Base-by-base conservation (phyloP, 2,329 filamentous ascomycete genomes). In the Clonostachys byssicola region DNA sequence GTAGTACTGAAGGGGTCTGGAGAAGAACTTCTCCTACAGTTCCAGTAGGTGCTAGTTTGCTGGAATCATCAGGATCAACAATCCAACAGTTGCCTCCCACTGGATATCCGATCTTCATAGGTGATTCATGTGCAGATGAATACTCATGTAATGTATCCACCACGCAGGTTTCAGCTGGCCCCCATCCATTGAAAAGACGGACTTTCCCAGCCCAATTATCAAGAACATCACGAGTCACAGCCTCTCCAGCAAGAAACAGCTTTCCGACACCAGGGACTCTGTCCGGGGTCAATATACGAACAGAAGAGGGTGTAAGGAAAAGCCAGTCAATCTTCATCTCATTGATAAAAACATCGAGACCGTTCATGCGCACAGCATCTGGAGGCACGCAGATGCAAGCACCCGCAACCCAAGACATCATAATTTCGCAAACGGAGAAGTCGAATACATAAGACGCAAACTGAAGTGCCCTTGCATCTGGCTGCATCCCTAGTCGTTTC, bases 1-100 rank as follows among this genome's bases (percentile, higher is more conserved):
- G 61, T 20, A 70, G 72, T 13, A 80, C 12, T 16, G 43, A 45
- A 30, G 74, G 74, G 1, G 48, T 49, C 35, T 56, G 46, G 18
- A 56, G 46, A 16, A 51, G 34, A 12, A 56, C 44, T 41, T 56
- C 54, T 6, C 54, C 52, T 2, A 51, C 13, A 9, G 39, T 44
- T 14, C 53, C 53, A 14, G 51, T 14, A 16, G 34, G 42, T 8
- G 34, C 16, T 8, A 48, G 46, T 14, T 41, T 40, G 20, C 53
- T 35, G 45, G 45, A 30, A 38, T 58, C 48, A 14, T 48, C 46
- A 3, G 48, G 20, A 12, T 56, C 50, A 13, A 53, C 47, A 42
- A 60, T 45, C 52, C 54, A 59, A 42, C 39, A 17, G 12, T 40
- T 44, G 14, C 47, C 48, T 6, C 47, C 47, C 10, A 47, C 23